These are phyloP conservation scores for Mycena crocata DNA, from an alignment of 768 basidiomycete genomes.

Conservation along the genomic window DNA sequence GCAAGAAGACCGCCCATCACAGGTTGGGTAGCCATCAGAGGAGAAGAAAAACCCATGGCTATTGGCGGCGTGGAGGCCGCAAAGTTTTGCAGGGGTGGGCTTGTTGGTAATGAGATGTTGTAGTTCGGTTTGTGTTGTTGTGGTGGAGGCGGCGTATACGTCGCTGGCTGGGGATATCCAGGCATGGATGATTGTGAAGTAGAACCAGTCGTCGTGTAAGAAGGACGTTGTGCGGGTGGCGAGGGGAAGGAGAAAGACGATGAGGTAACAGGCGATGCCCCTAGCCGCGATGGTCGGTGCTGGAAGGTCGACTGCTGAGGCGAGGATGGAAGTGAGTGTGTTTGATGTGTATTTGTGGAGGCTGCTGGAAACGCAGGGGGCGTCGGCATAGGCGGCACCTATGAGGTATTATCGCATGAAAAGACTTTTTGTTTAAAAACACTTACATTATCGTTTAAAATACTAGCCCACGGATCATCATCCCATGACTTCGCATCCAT, in stretches of 20 bases:
- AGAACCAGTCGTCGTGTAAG: slow-evolving; percentile 10
- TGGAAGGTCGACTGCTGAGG: slow-evolving; percentile 48
- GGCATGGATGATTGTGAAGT: slow-evolving; percentile 22
- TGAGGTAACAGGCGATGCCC: slow-evolving; percentile 49
- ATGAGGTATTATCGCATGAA: too few relatives aligned
- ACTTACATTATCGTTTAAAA: slow-evolving; percentile 62
- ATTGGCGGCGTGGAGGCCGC: slow-evolving; percentile 40
- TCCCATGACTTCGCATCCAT: slow-evolving; percentile 68
- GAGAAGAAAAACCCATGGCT: slow-evolving; percentile 34
- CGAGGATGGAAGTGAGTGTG: slow-evolving; percentile 54
- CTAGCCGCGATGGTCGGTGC: slow-evolving; percentile 54
- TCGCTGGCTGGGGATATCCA: slow-evolving; percentile 14
- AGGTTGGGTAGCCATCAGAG: slow-evolving; percentile 39
- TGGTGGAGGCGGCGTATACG: slow-evolving; percentile 23
- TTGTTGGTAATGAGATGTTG: slow-evolving; percentile 57
- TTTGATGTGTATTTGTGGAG: slow-evolving; percentile 29
- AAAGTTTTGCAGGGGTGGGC: slow-evolving; percentile 25
- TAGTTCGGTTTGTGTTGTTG: slow-evolving; percentile 64
- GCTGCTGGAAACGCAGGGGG: slow-evolving; percentile 37
- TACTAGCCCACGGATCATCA: slow-evolving; percentile 88
- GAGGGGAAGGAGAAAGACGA: slow-evolving; percentile 43
- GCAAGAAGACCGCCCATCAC: slow-evolving; percentile 65
- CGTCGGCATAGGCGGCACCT: slow-evolving; percentile 37
- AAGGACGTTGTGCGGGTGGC: slow-evolving; percentile 31
- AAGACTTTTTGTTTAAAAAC: too few relatives aligned